A percentile compares a stretch with the other conserved stretches of the same genome.
Conservation (phyloP, 78 protist species). For the Guillardia theta region DNA sequence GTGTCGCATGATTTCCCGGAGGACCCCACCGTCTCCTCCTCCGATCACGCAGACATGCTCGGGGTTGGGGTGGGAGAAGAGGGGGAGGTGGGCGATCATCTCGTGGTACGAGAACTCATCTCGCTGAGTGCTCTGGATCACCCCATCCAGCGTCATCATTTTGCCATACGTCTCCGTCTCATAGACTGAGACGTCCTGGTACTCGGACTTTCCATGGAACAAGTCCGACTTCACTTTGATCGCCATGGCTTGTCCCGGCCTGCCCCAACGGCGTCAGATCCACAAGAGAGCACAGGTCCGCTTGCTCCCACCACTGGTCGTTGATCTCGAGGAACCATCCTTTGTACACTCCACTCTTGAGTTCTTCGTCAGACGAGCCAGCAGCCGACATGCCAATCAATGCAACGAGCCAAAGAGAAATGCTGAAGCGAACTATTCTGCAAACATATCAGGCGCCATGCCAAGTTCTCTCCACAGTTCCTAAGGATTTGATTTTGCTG, state of each 20-base stretch:
- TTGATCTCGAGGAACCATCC: conserved; percentile 17
- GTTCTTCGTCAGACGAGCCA: not conserved
- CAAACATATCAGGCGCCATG: too few species aligned
- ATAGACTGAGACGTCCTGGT: conserved; percentile 62
- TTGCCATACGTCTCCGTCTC: conserved; percentile 86
- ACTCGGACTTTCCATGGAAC: conserved; percentile 2
- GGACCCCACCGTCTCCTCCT: conserved; percentile 98
- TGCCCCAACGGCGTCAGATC: not conserved
- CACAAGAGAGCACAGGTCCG: not conserved
- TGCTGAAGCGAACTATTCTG: too few species aligned
- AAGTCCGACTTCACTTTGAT: not conserved
- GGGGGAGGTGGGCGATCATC: conserved; percentile 93
- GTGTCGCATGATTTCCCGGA: conserved; percentile 76
- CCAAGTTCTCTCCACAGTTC: too few species aligned
- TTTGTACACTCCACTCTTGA: not conserved
- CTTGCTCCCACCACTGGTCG: not conserved
- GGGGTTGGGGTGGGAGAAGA: conserved; percentile 85
- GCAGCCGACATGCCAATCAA: too few species aligned
- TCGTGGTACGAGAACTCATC: conserved; percentile 96
- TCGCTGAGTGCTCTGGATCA: conserved; percentile 76
- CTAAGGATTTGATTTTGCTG: too few species aligned
- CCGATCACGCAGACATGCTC: conserved; percentile 90
- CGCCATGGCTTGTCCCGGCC: not conserved
- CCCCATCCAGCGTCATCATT: conserved; percentile 92
- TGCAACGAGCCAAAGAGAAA: too few species aligned